phyloP scores from a whole-genome alignment of 2,329 filamentous ascomycete genomes.

The Alternaria panax region DNA sequence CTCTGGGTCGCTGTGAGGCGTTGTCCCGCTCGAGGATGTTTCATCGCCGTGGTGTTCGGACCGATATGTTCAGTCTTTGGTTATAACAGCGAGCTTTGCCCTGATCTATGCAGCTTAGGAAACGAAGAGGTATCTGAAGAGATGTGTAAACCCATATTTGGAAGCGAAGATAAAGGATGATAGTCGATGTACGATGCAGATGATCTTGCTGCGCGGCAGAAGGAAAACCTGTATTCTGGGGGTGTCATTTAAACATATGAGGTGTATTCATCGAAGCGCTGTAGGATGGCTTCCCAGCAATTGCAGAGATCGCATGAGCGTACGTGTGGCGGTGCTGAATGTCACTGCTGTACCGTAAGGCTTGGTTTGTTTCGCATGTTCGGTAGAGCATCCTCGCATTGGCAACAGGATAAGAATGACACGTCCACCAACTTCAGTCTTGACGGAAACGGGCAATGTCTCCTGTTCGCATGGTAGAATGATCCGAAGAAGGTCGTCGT shows the following conservation, averaged over 20 bases:
- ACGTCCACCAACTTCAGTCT: neutral
- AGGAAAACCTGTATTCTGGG: neutral
- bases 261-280: neutral
- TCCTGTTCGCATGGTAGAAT: neutral
- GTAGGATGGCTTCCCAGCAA: conserved; percentile 2
- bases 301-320: conserved; percentile 2
- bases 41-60: neutral
- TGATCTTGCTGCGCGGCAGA: neutral
- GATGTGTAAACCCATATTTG: neutral
- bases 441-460: neutral
- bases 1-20: neutral
- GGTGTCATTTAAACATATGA: neutral
- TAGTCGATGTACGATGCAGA: neutral
- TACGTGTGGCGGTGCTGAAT: conserved; percentile 18
- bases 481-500: neutral
- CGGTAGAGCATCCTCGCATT: neutral
- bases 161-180: neutral
- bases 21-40: neutral
- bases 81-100: neutral
- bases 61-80: neutral
- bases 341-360: conserved; percentile 10
- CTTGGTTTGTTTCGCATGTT: neutral
- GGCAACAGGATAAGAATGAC: neutral
- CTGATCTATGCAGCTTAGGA: neutral
- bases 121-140: neutral